These are phyloP conservation scores for Vitellaria paradoxa DNA, from an alignment of 179 eudicot species.

Conservation along the genomic window DNA sequence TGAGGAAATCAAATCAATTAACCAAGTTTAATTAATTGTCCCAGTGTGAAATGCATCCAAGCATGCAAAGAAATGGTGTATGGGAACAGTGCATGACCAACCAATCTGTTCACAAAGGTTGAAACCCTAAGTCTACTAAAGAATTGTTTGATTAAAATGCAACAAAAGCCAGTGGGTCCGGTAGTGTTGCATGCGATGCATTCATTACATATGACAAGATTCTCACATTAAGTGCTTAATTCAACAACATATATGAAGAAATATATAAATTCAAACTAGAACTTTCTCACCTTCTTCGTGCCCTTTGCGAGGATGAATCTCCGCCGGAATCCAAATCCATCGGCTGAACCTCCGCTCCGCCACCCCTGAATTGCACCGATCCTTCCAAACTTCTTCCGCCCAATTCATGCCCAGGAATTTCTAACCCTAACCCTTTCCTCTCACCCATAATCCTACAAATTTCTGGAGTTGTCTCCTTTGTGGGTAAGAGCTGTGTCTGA, in stretches of 20 bases:
- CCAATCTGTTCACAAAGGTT: no score
- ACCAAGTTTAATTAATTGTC: no score
- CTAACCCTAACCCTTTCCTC: not conserved
- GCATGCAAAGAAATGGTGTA: no score
- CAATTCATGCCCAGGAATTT: not conserved
- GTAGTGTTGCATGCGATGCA: no score
- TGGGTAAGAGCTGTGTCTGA: not conserved
- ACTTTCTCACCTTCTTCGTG: conserved; percentile 37
- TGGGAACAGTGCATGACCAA: no score
- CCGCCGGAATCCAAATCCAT: conserved; percentile 14
- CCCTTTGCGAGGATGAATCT: conserved; percentile 19
- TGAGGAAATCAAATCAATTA: no score
- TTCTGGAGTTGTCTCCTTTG: no score
- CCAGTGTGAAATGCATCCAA: no score
- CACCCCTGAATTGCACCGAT: not conserved
- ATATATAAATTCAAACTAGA: not conserved
- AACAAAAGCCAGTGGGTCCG: no score
- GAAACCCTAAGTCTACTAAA: no score
- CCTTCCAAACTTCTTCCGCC: conserved; percentile 11
- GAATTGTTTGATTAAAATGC: no score
- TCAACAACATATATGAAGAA: not conserved
- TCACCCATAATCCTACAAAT: not conserved
- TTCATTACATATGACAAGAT: no score
- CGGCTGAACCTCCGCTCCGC: conserved; percentile 5
- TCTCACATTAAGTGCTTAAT: not conserved